A percentile compares a stretch with the other conserved stretches of the same genome.
phyloP scores from a whole-genome alignment of 2,329 filamentous ascomycete species.

The Teratosphaeria destructans region DNA sequence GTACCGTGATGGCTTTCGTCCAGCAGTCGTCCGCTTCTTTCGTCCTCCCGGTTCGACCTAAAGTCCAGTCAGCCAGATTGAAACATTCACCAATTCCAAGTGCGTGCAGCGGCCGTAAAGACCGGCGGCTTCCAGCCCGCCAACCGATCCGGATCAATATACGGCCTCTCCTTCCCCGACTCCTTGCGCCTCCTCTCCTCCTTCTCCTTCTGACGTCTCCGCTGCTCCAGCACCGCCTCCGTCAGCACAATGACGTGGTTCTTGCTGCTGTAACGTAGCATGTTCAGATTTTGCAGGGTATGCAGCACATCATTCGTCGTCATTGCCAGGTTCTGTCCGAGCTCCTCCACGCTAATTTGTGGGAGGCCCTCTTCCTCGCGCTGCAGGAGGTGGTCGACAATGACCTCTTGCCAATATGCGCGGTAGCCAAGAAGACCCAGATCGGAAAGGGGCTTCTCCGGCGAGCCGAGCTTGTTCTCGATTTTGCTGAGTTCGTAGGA shows the following conservation, averaged over 20 bases:
- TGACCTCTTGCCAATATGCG: slow-evolving; percentile 94
- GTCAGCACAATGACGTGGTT: slow-evolving; percentile 94
- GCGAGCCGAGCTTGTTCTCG: slow-evolving; percentile 88
- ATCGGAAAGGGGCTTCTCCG: slow-evolving; percentile 93
- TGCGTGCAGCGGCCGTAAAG: slow-evolving; percentile 78
- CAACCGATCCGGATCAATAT: slow-evolving; percentile 67
- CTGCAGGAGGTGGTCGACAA: slow-evolving; percentile 75
- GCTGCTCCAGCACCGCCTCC: slow-evolving; percentile 61
- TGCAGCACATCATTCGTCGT: slow-evolving; percentile 96
- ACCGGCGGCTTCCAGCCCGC: slow-evolving; percentile 88
- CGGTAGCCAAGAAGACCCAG: slow-evolving; percentile 86
- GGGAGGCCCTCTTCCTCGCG: slow-evolving; percentile 53
- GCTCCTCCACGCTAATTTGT: slow-evolving; percentile 73
- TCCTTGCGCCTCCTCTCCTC: slow-evolving; percentile 59
- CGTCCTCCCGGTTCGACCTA: neutral
- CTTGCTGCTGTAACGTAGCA: slow-evolving; percentile 91
- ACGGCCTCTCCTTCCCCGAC: slow-evolving; percentile 63
- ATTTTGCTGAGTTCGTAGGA: slow-evolving; percentile 94
- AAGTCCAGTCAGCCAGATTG: neutral
- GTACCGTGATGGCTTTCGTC: neutral
- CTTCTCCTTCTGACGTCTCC: slow-evolving; percentile 59
- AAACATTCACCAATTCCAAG: slow-evolving; percentile 74
- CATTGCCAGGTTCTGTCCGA: slow-evolving; percentile 76
- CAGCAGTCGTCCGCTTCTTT: neutral
- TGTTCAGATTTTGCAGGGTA: slow-evolving; percentile 84